Percentiles rank a stretch among this genome's conserved stretches.
Evolutionary conservation across 2,329 filamentous ascomycete species (phyloP).

Genomic region (Ascochyta koolunga): DNA sequence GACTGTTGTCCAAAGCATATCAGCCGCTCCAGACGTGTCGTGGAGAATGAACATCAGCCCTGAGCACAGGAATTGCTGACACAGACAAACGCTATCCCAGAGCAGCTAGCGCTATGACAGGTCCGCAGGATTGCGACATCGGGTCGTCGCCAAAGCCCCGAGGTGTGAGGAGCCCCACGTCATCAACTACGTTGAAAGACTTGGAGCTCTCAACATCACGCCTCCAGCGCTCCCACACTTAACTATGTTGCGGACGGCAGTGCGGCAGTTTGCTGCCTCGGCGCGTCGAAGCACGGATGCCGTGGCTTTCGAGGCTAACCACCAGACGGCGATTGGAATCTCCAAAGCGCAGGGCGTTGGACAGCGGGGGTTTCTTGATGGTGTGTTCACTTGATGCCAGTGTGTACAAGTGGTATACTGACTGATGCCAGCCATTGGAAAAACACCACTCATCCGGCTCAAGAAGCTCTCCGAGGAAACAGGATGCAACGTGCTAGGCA

Average conservation of each 20-base stretch:
- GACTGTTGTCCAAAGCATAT: too few species aligned
- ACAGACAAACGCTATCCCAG: background rate
- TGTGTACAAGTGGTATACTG: background rate
- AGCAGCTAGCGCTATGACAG: background rate
- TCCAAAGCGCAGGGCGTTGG: constrained; percentile 81
- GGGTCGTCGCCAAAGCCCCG: constrained; percentile 11
- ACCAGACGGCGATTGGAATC: constrained; percentile 71
- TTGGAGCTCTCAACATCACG: background rate
- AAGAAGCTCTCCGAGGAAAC: constrained; percentile 88
- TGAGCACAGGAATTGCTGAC: background rate
- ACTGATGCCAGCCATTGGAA: constrained; percentile 78
- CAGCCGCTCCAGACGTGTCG: too few species aligned
- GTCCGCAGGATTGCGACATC: constrained; percentile 15
- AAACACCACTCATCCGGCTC: constrained; percentile 91
- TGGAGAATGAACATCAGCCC: background rate
- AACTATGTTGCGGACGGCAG: constrained; percentile 71
- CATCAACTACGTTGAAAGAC: constrained; percentile 1
- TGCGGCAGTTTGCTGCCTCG: constrained; percentile 70
- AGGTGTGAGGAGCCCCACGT: constrained; percentile 9
- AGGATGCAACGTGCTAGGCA: constrained; percentile 91
- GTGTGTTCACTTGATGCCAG: constrained; percentile 55
- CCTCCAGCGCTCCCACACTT: background rate
- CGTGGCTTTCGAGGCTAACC: constrained; percentile 55
- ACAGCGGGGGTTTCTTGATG: constrained; percentile 76
- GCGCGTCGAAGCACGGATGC: constrained; percentile 61